These are phyloP conservation scores for Nannochloris sp. DNA, from an alignment of 139 green algal genomes.

Conservation along the genomic window DNA sequence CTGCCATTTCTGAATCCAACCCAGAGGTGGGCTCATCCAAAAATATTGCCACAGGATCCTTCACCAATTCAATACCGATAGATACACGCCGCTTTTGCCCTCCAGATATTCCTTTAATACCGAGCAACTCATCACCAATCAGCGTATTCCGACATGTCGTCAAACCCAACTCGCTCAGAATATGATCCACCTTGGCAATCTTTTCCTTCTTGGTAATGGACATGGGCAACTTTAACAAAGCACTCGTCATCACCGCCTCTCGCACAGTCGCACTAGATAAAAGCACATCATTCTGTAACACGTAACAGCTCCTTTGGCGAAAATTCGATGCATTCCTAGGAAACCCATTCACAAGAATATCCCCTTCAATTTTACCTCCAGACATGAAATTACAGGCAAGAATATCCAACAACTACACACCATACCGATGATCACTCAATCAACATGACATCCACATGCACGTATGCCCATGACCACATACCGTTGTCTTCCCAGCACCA, in stretches of 20 bases:
- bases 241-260: slow-evolving; percentile 47
- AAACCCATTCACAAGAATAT: slow-evolving; percentile 42
- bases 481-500: slow-evolving; percentile 62
- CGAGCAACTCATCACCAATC: slow-evolving; percentile 52
- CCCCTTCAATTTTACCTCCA: slow-evolving; percentile 18
- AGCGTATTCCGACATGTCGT: slow-evolving; percentile 38
- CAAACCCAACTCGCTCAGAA: slow-evolving; percentile 52
- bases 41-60: slow-evolving; percentile 51
- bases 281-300: slow-evolving; percentile 53
- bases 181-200: slow-evolving; percentile 36
- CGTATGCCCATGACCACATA: slow-evolving; percentile 11
- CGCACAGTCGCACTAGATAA: slow-evolving; percentile 48
- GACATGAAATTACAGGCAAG: slow-evolving; percentile 34
- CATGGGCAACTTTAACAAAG: slow-evolving; percentile 51
- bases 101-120: slow-evolving; percentile 63
- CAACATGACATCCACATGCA: no score
- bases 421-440: neutral
- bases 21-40: slow-evolving; percentile 65
- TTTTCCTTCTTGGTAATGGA: slow-evolving; percentile 30
- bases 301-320: slow-evolving; percentile 37
- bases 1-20: slow-evolving; percentile 67
- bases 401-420: slow-evolving; percentile 51
- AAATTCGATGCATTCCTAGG: slow-evolving; percentile 13
- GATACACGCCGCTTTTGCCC: slow-evolving; percentile 52
- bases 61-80: slow-evolving; percentile 66